phyloP scores from a whole-genome alignment of 257 asterid genomes.

The Solanum stenotomum region DNA sequence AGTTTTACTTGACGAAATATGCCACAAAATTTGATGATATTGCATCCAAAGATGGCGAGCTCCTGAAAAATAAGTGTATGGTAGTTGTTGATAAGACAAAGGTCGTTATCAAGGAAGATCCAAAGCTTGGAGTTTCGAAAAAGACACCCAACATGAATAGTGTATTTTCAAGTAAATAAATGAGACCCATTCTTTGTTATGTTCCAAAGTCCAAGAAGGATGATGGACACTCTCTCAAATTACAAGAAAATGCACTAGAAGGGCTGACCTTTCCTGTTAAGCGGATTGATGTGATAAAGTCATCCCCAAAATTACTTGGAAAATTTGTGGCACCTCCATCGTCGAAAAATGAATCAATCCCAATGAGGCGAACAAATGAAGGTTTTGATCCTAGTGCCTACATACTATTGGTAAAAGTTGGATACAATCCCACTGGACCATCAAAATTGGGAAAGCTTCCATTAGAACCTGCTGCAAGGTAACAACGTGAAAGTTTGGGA shows the following conservation, averaged over 20 bases:
- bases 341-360: neutral
- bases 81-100: too few species aligned
- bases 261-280: neutral
- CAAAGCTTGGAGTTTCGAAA: fast-evolving
- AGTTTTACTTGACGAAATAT: too few species aligned
- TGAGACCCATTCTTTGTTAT: neutral
- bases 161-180: neutral
- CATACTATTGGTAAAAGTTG: too few species aligned
- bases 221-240: neutral
- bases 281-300: neutral
- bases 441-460: too few species aligned
- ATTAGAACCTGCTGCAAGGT: too few species aligned
- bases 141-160: neutral
- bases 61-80: too few species aligned
- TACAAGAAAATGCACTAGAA: neutral
- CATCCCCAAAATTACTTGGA: neutral
- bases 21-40: too few species aligned
- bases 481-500: too few species aligned
- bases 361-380: neutral
- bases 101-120: fast-evolving
- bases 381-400: neutral
- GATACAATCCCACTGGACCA: too few species aligned
- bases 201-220: neutral
- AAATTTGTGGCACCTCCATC: neutral
- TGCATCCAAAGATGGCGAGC: too few species aligned